These are phyloP conservation scores for Calonectria multiphialidica DNA, from an alignment of 2,329 filamentous ascomycete species.

Conservation along the genomic window DNA sequence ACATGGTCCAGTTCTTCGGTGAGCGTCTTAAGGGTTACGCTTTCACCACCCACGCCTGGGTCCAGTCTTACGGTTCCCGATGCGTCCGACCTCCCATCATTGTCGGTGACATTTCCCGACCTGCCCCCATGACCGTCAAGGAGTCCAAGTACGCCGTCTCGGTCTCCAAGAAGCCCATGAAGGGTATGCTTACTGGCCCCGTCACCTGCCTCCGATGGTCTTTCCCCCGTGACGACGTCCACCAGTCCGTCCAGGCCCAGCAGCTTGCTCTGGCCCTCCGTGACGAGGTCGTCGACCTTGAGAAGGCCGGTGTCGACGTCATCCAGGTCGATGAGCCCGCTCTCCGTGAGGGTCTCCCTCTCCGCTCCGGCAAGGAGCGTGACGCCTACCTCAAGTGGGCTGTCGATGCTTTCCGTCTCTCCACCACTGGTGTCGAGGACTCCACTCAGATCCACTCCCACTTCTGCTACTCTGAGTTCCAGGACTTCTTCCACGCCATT, in stretches of 20 bases:
- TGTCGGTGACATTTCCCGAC: slow-evolving; percentile 97
- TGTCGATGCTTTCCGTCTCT: slow-evolving; percentile 97
- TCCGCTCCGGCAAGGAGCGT: slow-evolving; percentile 92
- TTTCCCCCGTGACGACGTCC: slow-evolving; percentile 99
- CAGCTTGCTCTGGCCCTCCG: slow-evolving; percentile 98
- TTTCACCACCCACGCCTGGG: slow-evolving; percentile 99
- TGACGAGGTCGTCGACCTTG: slow-evolving; percentile 97
- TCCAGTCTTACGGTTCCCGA: slow-evolving; percentile 97
- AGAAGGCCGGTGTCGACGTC: slow-evolving; percentile 95
- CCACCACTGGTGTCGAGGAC: slow-evolving; percentile 92
- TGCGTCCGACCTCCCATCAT: slow-evolving; percentile 99
- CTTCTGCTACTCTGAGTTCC: slow-evolving; percentile 99
- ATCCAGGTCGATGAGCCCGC: slow-evolving; percentile 99
- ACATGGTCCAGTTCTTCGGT: slow-evolving; percentile 99
- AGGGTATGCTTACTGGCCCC: slow-evolving; percentile 99
- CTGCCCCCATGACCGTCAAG: slow-evolving; percentile 98
- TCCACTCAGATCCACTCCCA: slow-evolving; percentile 99
- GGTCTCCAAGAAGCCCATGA: slow-evolving; percentile 99
- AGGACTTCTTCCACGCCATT: slow-evolving; percentile 99
- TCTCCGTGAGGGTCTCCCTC: slow-evolving; percentile 98
- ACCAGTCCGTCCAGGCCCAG: slow-evolving; percentile 98
- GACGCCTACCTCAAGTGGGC: slow-evolving; percentile 98
- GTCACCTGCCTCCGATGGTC: slow-evolving; percentile 99
- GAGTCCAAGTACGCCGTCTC: slow-evolving; percentile 99
- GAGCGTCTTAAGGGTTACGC: slow-evolving; percentile 96